Base-by-base conservation (phyloP, 352 stramenopile genomes). In the Plasmopara viticola region DNA sequence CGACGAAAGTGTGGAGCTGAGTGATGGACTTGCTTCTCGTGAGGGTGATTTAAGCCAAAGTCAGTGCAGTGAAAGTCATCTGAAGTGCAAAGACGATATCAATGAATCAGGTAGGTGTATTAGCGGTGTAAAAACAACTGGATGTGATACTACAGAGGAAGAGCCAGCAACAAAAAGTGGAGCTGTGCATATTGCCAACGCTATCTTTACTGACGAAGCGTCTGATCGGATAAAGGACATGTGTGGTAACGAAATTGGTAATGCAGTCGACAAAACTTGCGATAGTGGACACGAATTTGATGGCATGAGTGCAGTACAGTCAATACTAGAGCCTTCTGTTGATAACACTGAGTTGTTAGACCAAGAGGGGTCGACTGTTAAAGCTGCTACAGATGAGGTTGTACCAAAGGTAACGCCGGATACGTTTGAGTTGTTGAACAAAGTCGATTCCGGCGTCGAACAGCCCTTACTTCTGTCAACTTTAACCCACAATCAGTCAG, bases 1-100 rank as follows among this genome's bases (percentile, higher is more conserved):
- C 5, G 78, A 88, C 15, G 78, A 88, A 29, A 86, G 68, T 52
- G 39, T 83, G 8, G 61, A 70, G 15, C 68, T 72, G 33, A 53
- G 50, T 46, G 46, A 25, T 8, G 41, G 10, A 38, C 45, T 18
- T 33, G n/a, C 28, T 54, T 60, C 41, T 15, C 42, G 42, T 33
- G 50, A 56, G 30, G 9, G 15, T 41, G 25, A 29, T 53, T 8
- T 13, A 2, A 53, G 17, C 37, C 44, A 43, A 47, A 14, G 20
- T 17, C 38, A 63, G 25, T 14, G 31, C 31, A 35, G 13, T 25
- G 54, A 29, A 42, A 29, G 15, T 38, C 35, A 40, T 35, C 54
- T 56, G n/a, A 46, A 62, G 5, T 41, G 34, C 28, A 48, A 42
- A 20, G 40, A 63, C 14, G 49, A 57, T 13, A 28, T 50, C 0